These are phyloP conservation scores for Phoenix roebelenii DNA, from an alignment of 176 grass and related monocot genomes.

Conservation along the genomic window DNA sequence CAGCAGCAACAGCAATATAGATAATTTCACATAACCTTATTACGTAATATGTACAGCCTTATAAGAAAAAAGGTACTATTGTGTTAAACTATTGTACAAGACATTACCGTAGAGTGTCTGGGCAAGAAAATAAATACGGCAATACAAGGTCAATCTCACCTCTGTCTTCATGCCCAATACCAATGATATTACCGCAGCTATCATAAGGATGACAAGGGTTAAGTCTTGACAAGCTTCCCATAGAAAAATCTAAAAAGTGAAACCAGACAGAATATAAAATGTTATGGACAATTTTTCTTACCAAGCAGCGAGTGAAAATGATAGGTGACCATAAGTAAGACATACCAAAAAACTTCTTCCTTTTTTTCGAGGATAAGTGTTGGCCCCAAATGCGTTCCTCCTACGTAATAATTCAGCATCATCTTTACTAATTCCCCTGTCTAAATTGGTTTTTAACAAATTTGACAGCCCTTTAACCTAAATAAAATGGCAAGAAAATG, in stretches of 20 bases:
- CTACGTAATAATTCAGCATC: constrained; percentile 51
- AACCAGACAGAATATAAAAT: constrained; percentile 5
- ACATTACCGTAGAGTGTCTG: too few species aligned
- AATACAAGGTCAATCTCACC: constrained; percentile 27
- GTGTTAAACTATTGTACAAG: too few species aligned
- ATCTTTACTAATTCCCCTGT: constrained; percentile 46
- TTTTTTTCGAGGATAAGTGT: constrained; percentile 93
- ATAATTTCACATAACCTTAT: too few species aligned
- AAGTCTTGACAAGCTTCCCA: constrained; percentile 94
- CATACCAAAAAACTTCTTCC: constrained; percentile 71
- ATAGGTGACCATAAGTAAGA: not conserved
- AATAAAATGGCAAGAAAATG: constrained; percentile 5
- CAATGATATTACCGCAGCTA: constrained; percentile 76
- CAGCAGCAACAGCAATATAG: too few species aligned
- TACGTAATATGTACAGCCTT: too few species aligned
- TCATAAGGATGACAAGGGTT: constrained; percentile 92
- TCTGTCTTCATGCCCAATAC: constrained; percentile 91
- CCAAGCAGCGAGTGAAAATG: not conserved
- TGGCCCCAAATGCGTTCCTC: constrained; percentile 51
- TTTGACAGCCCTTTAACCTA: constrained; percentile 58
- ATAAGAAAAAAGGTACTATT: too few species aligned
- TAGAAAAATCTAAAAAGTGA: constrained; percentile 51
- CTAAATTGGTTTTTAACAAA: constrained; percentile 61
- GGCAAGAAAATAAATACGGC: too few species aligned
- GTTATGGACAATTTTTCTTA: not conserved